phyloP scores from a whole-genome alignment of 352 stramenopile genomes.

The Phytophthora agathidicida region DNA sequence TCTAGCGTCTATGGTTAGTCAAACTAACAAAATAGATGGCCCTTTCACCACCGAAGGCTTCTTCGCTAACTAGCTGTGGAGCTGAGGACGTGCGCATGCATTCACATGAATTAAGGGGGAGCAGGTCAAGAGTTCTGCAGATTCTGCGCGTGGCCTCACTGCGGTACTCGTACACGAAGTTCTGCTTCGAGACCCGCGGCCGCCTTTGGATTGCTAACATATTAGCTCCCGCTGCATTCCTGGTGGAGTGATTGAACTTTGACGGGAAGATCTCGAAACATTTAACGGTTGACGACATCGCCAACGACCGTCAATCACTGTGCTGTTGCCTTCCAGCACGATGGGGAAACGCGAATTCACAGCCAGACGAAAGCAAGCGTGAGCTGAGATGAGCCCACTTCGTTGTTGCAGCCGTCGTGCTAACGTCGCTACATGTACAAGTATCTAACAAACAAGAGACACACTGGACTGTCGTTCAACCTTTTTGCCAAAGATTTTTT shows the following conservation, averaged over 20 bases:
- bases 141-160: background rate
- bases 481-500: background rate
- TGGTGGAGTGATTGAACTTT: constrained; percentile 4
- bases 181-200: background rate
- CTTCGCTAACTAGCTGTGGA: background rate
- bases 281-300: background rate
- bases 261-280: too few relatives aligned
- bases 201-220: background rate
- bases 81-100: background rate
- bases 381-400: background rate
- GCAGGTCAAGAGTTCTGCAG: background rate
- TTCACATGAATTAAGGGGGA: background rate
- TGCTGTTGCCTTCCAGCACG: background rate
- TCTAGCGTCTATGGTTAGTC: too few relatives aligned
- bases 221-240: background rate
- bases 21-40: too few relatives aligned
- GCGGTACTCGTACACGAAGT: too few relatives aligned
- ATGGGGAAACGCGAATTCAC: background rate
- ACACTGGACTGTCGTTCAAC: background rate
- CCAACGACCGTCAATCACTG: background rate
- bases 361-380: background rate
- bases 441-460: too few relatives aligned
- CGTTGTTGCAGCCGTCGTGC: constrained; percentile 5
- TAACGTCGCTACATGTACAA: background rate
- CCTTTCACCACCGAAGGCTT: too few relatives aligned